Conservation (phyloP, 176 grass and related monocot species). For the Carex cristatella region DNA sequence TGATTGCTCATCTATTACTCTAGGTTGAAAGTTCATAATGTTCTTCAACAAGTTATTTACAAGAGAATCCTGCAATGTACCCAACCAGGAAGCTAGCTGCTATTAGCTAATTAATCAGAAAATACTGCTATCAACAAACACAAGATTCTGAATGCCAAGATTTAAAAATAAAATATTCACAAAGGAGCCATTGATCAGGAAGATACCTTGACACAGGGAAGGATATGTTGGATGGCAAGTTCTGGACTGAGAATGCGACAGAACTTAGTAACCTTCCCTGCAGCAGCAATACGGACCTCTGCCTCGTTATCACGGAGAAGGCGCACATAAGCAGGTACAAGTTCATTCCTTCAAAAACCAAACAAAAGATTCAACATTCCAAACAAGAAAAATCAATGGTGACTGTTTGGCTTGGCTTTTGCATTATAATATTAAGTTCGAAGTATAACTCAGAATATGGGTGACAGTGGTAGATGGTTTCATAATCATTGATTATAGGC, state of each 20-base stretch:
- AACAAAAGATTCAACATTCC: not conserved
- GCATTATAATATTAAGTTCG: not conserved
- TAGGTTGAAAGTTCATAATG: not conserved
- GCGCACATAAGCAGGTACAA: slow-evolving; percentile 86
- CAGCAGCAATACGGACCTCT: slow-evolving; percentile 93
- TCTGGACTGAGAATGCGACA: slow-evolving; percentile 69
- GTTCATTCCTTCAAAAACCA: slow-evolving; percentile 40
- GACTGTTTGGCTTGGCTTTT: not conserved
- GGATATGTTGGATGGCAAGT: slow-evolving; percentile 76
- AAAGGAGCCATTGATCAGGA: not conserved
- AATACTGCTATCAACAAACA: not conserved
- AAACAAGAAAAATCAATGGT: slow-evolving; percentile 2
- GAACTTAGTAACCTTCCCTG: slow-evolving; percentile 98
- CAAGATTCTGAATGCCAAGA: not conserved
- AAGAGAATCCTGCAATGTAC: not conserved
- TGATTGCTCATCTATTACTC: not conserved
- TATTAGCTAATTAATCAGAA: not conserved
- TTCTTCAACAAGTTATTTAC: not conserved
- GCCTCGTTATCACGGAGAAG: slow-evolving; percentile 95
- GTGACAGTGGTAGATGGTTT: not conserved
- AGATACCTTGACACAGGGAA: slow-evolving; percentile 85
- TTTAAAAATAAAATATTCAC: not conserved
- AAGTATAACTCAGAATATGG: not conserved
- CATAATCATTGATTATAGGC: not conserved
- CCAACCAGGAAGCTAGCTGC: not conserved